phyloP scores from a whole-genome alignment of 352 stramenopile genomes.

The Phytophthora idaei region DNA sequence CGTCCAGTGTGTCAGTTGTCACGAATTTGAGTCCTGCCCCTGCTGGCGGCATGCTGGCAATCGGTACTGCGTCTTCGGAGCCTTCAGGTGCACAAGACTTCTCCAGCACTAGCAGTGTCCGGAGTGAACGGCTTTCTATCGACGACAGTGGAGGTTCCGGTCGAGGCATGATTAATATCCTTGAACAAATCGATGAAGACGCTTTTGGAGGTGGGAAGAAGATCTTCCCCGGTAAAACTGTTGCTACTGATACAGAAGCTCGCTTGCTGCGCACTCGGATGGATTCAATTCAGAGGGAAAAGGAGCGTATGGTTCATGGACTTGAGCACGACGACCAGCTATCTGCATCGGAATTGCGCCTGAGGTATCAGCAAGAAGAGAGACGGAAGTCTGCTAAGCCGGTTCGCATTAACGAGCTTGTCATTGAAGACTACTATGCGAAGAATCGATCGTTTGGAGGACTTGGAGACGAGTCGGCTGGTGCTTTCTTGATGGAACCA shows the following conservation, averaged over 20 bases:
- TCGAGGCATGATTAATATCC: slow-evolving; percentile 48
- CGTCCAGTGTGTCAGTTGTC: slow-evolving; percentile 71
- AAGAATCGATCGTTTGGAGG: slow-evolving; percentile 32
- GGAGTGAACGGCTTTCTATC: slow-evolving; percentile 33
- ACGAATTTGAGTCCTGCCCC: slow-evolving; percentile 66
- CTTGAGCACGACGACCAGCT: slow-evolving; percentile 58
- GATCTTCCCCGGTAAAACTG: slow-evolving; percentile 66
- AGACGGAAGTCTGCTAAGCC: slow-evolving; percentile 42
- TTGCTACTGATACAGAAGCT: slow-evolving; percentile 84
- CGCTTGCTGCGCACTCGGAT: slow-evolving; percentile 75
- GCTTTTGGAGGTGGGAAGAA: slow-evolving; percentile 70
- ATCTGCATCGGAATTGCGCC: slow-evolving; percentile 57
- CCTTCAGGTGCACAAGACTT: slow-evolving; percentile 22
- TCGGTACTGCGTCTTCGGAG: slow-evolving; percentile 28
- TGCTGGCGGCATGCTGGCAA: slow-evolving; percentile 27
- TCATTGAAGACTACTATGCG: slow-evolving; percentile 89
- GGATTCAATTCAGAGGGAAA: slow-evolving; percentile 79
- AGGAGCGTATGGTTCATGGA: slow-evolving; percentile 59
- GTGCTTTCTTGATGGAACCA: slow-evolving; percentile 65
- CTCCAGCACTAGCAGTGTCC: slow-evolving; percentile 31
- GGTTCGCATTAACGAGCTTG: slow-evolving; percentile 81
- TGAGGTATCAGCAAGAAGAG: slow-evolving; percentile 52
- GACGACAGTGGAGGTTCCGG: slow-evolving; percentile 15
- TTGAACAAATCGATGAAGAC: slow-evolving; percentile 83
- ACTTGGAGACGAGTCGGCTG: slow-evolving; percentile 34